Percentiles rank a stretch among this genome's conserved stretches.
phyloP scores from a whole-genome alignment of 768 basidiomycete genomes.

The Pleurotus platypus region DNA sequence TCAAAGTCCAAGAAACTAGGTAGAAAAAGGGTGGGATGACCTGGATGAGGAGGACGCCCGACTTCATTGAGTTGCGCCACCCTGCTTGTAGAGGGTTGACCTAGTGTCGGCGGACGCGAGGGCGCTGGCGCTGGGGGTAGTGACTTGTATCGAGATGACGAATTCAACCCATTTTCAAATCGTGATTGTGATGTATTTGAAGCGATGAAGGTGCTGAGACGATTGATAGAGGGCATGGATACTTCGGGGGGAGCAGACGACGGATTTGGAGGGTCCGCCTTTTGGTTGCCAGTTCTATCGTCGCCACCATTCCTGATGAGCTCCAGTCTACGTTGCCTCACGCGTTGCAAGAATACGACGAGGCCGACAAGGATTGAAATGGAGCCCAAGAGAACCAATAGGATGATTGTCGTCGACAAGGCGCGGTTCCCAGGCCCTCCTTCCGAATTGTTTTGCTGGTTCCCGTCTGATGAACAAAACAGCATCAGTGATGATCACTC shows the following conservation, averaged over 20 bases:
- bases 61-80: not conserved
- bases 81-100: not conserved
- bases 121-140: not conserved
- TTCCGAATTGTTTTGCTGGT: no score
- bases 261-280: not conserved
- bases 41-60: not conserved
- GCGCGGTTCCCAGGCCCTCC: not conserved
- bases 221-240: not conserved
- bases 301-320: not conserved
- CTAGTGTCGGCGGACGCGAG: not conserved
- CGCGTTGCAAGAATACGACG: constrained; percentile 5
- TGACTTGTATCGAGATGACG: not conserved
- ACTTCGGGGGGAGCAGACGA: not conserved
- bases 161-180: not conserved
- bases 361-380: constrained; percentile 8
- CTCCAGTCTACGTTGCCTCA: not conserved
- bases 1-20: constrained; percentile 6
- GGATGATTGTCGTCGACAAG: constrained; percentile 6
- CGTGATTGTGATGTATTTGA: not conserved
- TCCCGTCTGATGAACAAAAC: not conserved
- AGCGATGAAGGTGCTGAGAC: not conserved
- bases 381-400: constrained; percentile 4
- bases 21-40: not conserved
- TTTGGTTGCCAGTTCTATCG: not conserved
- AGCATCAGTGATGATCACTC: not conserved